These are phyloP conservation scores for Cladosporium cucumerinum DNA, from an alignment of 2,329 filamentous ascomycete genomes.

Conservation along the genomic window DNA sequence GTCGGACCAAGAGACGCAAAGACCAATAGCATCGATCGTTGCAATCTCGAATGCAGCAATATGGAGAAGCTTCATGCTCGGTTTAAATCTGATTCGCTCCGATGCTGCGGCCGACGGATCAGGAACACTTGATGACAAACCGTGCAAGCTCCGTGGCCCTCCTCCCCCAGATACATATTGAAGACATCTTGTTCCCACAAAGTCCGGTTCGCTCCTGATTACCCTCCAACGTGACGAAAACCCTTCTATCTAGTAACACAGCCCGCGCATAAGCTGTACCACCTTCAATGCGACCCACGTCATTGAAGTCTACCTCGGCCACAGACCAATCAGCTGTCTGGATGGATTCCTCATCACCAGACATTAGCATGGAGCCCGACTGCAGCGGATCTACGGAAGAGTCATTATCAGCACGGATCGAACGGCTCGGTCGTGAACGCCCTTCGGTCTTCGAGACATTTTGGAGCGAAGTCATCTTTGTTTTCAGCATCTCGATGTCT, in stretches of 20 bases:
- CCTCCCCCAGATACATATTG: not conserved
- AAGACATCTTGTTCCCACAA: not conserved
- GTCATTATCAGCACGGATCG: constrained; percentile 37
- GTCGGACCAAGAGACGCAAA: not conserved
- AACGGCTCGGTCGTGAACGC: constrained; percentile 59
- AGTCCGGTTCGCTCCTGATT: not conserved
- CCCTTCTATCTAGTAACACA: not conserved
- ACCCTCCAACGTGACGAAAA: not conserved
- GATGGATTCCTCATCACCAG: not conserved
- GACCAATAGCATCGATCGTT: not conserved
- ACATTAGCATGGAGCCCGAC: not conserved
- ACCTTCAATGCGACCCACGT: no score
- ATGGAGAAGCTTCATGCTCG: not conserved
- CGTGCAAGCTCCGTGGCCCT: no score
- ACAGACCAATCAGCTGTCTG: not conserved
- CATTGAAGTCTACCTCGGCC: not conserved
- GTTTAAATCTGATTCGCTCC: not conserved
- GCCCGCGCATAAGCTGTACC: not conserved
- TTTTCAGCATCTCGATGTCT: constrained; percentile 46
- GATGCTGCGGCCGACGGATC: no score
- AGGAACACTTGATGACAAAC: no score
- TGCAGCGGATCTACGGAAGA: not conserved
- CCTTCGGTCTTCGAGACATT: constrained; percentile 53
- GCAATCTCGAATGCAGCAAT: not conserved
- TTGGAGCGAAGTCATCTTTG: constrained; percentile 57